These are phyloP conservation scores for Herpetomonas muscarum DNA, from an alignment of 208 protist species.

Conservation along the genomic window DNA sequence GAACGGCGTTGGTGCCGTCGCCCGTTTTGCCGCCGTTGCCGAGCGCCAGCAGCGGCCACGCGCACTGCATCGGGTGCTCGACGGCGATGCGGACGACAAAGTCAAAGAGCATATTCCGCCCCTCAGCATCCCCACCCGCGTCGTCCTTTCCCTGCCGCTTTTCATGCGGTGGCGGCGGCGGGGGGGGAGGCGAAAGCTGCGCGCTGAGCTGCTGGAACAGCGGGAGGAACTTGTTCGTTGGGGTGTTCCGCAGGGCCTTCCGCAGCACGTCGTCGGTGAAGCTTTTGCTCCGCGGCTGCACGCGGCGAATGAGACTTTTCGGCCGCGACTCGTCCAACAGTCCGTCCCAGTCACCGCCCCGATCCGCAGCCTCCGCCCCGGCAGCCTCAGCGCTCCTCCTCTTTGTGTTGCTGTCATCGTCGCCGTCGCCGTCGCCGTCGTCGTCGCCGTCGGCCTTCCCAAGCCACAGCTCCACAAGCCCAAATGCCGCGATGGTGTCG, in stretches of 20 bases:
- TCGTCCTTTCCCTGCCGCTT: no score
- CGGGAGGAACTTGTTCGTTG: slow-evolving; percentile 51
- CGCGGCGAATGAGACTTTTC: no score
- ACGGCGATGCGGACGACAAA: slow-evolving; percentile 44
- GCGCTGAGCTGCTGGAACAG: slow-evolving; percentile 65
- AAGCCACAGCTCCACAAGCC: slow-evolving; percentile 76
- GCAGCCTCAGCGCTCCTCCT: not conserved
- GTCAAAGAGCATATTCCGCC: slow-evolving; percentile 24
- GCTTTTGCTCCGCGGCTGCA: not conserved
- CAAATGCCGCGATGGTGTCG: slow-evolving; percentile 67
- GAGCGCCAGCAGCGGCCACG: slow-evolving; percentile 78
- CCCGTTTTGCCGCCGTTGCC: slow-evolving; percentile 33
- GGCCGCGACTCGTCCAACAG: not conserved
- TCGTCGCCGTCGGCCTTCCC: slow-evolving; percentile 14
- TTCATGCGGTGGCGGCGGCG: no score
- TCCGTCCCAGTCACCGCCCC: not conserved
- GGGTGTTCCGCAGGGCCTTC: slow-evolving; percentile 48
- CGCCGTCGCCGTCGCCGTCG: slow-evolving; percentile 2
- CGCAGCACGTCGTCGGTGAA: slow-evolving; percentile 33
- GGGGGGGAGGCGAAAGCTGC: slow-evolving; percentile 49
- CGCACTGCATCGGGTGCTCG: slow-evolving; percentile 46
- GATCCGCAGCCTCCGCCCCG: not conserved
- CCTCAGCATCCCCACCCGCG: no score
- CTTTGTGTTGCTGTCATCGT: not conserved
- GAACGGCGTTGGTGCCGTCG: slow-evolving; percentile 14